Base-by-base conservation (phyloP, 257 asterid species). In the Capsicum pubescens region DNA sequence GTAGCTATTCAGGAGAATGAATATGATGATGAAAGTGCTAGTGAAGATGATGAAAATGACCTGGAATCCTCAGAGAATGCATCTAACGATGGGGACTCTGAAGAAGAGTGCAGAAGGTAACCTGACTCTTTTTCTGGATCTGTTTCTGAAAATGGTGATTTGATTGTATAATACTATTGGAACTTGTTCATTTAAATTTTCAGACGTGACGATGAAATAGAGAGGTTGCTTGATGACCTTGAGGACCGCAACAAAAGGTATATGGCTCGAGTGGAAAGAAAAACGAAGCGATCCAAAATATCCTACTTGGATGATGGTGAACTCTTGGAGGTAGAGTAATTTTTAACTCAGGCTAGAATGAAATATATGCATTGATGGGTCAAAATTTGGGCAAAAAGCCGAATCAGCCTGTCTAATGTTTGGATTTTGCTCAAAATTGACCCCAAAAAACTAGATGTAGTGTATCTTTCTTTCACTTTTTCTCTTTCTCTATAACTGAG, bases 71-170 rank as follows among this genome's bases (percentile, higher is more conserved):
- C 88, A 71, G 93, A 87, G 52, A 67, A 79, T 83, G 36, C 87
- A 36, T 74, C 90, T 57, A 92, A 96, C 68, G 95, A 95, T 87
- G 70, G 88, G 72, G 98, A 97, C 85, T 90, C 99, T 19, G 98
- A 95, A 82, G 99, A 97, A 90, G 98, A 97, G 86, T 84, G 90
- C 52, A 88, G 76, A 56, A 87, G 97, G 98, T 94, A 90, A 59
- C 50, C 61, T 17, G 81, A 46, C 77, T 7, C 19, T 39, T 48
- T 46, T 46, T 69, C 82, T 81, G 32, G 52, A 35, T 63, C 39
- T 8, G 58, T 67, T 82, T 80, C 82, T 0, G 9, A 11, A n/a
- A 59, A 46, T 46, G 46, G 17, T 13, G 48, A 67, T 56, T 68
- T 8, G 39, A 2, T 80, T 76, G 48, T 7, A 26, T 83, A 36